phyloP scores from a whole-genome alignment of 805 yeast genomes.

The Cyberlindnera suaveolens region DNA sequence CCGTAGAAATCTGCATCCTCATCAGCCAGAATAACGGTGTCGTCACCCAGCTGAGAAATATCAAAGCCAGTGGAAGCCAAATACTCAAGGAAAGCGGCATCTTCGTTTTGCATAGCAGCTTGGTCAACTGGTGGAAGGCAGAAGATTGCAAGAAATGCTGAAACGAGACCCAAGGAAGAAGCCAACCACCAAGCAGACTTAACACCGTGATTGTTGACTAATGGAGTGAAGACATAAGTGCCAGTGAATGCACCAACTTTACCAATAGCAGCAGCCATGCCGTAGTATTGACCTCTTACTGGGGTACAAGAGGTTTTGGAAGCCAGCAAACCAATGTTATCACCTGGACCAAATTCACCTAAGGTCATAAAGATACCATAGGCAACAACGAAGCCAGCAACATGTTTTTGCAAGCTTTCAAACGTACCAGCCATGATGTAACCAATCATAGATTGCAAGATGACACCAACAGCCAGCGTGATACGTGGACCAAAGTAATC shows the following conservation, averaged over 20 bases:
- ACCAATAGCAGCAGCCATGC: constrained; percentile 87
- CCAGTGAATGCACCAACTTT: constrained; percentile 93
- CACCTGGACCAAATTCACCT: constrained; percentile 95
- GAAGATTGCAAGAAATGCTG: constrained; percentile 64
- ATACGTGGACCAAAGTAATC: constrained; percentile 90
- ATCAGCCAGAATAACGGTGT: constrained; percentile 4
- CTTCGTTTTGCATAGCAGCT: constrained; percentile 75
- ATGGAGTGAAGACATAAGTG: constrained; percentile 80
- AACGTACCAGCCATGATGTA: constrained; percentile 76
- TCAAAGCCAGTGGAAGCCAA: constrained; percentile 68
- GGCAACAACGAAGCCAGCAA: constrained; percentile 77
- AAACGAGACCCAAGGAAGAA: constrained; percentile 65
- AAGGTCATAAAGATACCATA: constrained; percentile 83
- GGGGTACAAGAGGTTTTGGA: constrained; percentile 84
- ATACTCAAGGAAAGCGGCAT: constrained; percentile 61
- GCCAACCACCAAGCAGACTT: constrained; percentile 81
- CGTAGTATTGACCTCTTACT: constrained; percentile 85
- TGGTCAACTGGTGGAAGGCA: constrained; percentile 79
- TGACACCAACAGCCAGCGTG: constrained; percentile 64
- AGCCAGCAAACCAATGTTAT: constrained; percentile 82
- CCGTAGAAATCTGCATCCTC: not conserved
- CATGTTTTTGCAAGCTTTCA: constrained; percentile 44
- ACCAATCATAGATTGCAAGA: constrained; percentile 72
- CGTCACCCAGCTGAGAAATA: constrained; percentile 44
- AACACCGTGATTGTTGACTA: constrained; percentile 59